These are phyloP conservation scores for Trichothecium roseum DNA, from an alignment of 2,329 filamentous ascomycete species.

Conservation along the genomic window DNA sequence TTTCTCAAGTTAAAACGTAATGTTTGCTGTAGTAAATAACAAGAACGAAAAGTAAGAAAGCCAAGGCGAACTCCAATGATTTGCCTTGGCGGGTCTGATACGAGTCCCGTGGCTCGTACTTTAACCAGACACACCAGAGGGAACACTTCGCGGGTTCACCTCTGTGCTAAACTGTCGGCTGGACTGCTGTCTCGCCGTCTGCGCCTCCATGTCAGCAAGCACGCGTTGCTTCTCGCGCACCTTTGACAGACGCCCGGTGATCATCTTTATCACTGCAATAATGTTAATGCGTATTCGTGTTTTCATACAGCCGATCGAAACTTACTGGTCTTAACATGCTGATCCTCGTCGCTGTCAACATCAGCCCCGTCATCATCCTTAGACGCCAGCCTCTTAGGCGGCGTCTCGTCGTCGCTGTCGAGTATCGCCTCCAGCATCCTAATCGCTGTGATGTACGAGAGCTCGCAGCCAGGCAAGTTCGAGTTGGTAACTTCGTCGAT, in stretches of 20 bases:
- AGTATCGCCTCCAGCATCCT: conserved; percentile 91
- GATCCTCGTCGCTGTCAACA: conserved; percentile 59
- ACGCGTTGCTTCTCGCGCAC: conserved; percentile 52
- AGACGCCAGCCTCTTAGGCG: conserved; percentile 19
- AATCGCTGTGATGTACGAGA: conserved; percentile 88
- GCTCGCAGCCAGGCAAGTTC: conserved; percentile 77
- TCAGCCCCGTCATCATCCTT: conserved; percentile 24
- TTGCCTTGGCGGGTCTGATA: too few species aligned
- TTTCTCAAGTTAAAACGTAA: too few species aligned
- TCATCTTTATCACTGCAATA: conserved; percentile 49
- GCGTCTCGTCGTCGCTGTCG: conserved; percentile 62
- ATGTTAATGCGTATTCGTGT: conserved; percentile 12
- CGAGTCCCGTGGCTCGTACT: too few species aligned
- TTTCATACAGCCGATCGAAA: conserved; percentile 2
- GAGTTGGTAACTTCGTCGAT: conserved; percentile 94
- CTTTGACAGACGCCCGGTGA: conserved; percentile 40
- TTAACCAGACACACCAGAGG: conserved; percentile 19
- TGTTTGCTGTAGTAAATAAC: background rate
- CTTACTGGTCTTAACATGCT: conserved; percentile 64
- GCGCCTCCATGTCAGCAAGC: conserved; percentile 48
- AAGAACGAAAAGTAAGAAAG: background rate
- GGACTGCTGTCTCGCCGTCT: conserved; percentile 31
- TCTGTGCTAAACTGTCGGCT: conserved; percentile 44
- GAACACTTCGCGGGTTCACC: conserved; percentile 42
- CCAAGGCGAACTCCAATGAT: too few species aligned